Percentiles rank a stretch among this genome's conserved stretches.
Conservation (phyloP, 2,329 filamentous ascomycete genomes). For the Nigrospora sphaerica region DNA sequence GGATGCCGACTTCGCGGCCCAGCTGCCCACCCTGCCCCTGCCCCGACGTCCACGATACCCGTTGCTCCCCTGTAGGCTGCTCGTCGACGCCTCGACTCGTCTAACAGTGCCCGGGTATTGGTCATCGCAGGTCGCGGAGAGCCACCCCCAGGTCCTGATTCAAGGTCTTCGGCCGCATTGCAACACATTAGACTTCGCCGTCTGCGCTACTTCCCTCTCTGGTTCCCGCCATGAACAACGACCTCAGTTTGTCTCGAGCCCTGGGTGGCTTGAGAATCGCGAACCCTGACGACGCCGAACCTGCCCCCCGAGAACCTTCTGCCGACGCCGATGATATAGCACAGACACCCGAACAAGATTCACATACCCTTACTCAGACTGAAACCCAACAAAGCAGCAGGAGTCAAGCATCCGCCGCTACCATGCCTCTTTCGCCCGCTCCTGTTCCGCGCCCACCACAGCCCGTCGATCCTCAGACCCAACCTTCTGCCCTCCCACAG, state of each 20-base stretch:
- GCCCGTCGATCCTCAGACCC: slow-evolving; percentile 8
- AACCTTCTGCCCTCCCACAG: slow-evolving; percentile 11
- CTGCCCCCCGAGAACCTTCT: slow-evolving; percentile 20
- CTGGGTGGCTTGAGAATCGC: slow-evolving; percentile 93
- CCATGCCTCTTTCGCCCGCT: too few relatives aligned
- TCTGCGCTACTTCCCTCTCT: slow-evolving; percentile 1
- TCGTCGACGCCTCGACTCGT: background rate
- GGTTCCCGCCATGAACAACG: slow-evolving; percentile 66
- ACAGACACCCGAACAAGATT: background rate
- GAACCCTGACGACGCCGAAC: slow-evolving; percentile 74
- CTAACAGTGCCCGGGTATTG: background rate
- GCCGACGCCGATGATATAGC: slow-evolving; percentile 20
- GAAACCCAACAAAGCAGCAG: background rate
- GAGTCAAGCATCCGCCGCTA: too few relatives aligned
- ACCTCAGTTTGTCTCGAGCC: slow-evolving; percentile 85
- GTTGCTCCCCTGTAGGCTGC: background rate
- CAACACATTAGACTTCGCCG: slow-evolving; percentile 3
- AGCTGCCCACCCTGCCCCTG: too few relatives aligned
- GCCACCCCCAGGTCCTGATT: background rate
- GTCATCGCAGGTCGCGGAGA: background rate
- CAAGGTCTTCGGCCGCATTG: background rate
- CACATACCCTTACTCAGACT: background rate
- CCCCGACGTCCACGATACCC: background rate
- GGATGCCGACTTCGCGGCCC: too few relatives aligned
- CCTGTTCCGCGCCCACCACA: background rate